Evolutionary conservation across 176 grass and related monocot genomes (phyloP).

Genomic region (Otatea glauca): DNA sequence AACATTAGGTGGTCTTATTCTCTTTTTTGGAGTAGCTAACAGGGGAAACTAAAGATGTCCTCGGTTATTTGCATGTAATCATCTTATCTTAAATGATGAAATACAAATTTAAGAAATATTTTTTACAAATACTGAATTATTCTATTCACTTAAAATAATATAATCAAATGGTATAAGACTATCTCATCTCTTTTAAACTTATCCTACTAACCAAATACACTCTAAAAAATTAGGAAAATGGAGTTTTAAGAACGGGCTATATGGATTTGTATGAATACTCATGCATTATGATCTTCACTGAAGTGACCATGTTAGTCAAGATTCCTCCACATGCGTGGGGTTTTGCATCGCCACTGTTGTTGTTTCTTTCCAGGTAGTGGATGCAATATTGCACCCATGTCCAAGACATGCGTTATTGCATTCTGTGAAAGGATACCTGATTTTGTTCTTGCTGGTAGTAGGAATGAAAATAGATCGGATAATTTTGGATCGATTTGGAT

Average conservation of each 20-base stretch:
- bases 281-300: slow-evolving; percentile 39
- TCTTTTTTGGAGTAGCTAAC: background rate
- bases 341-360: slow-evolving; percentile 26
- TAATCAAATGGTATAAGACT: too few relatives aligned
- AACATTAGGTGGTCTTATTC: slow-evolving; percentile 54
- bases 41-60: background rate
- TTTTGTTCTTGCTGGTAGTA: background rate
- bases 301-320: slow-evolving; percentile 60
- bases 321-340: slow-evolving; percentile 57
- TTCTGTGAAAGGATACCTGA: slow-evolving; percentile 45
- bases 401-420: slow-evolving; percentile 48
- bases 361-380: slow-evolving; percentile 35
- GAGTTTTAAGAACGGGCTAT: background rate
- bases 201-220: too few relatives aligned
- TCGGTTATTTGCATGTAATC: too few relatives aligned
- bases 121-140: too few relatives aligned
- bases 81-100: too few relatives aligned
- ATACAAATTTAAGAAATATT: too few relatives aligned
- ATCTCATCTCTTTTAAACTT: too few relatives aligned
- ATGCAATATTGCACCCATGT: slow-evolving; percentile 30
- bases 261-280: slow-evolving; percentile 14
- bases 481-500: too few relatives aligned
- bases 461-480: too few relatives aligned
- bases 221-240: too few relatives aligned
- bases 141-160: too few relatives aligned